Base-by-base conservation (phyloP, 331 rosid genomes). In the Pyrus hybrid region DNA sequence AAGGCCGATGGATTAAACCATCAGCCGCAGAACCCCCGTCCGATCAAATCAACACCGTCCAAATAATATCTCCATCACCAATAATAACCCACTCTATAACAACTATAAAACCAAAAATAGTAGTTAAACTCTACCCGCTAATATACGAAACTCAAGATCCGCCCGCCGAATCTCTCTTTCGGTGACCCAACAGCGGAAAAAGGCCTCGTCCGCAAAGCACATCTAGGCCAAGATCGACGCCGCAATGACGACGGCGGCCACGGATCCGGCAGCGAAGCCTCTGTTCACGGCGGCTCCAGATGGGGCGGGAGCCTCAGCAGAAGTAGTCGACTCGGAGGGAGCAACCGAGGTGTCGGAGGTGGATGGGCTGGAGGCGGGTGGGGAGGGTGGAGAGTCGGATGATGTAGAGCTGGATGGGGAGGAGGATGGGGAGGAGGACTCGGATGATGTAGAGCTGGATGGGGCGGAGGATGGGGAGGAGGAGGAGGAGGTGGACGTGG, bases 181-280 rank as follows among this genome's bases (percentile, higher is more conserved):
- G 60, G 51, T 29, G 28, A 43, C 58, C 28, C 5, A 54, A 37
- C 64, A 13, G 30, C 23, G 18, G 35, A 41, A 43, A 58, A 63
- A 63, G 37, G 21, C 14, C 30, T 56, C 14, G 45, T 49, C 67
- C 53, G 23, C 22, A 13, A 62, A 13, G 57, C 85, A 68, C 82
- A 83, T 90, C 89, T 92, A 87, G 81, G 86, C 68, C 83, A 90
- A 47, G 23, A 93, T 70, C 8, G 78, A 60, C 6, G 76, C 78
- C 0, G 77, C 85, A 26, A 84, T 8, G 58, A 76, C 80, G 14
- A 64, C 68, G 0, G 85, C 83, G 14, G 78, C 84, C 1, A 85
- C 76, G 49, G 84, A 84, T 81, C 89, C 93, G 11, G 71, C 81
- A 13, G 74, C 41, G 41, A 79, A 25, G 78, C 71, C 84, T 71